phyloP scores from a whole-genome alignment of 1,139 yeast genomes.

The Candida neerlandica region DNA sequence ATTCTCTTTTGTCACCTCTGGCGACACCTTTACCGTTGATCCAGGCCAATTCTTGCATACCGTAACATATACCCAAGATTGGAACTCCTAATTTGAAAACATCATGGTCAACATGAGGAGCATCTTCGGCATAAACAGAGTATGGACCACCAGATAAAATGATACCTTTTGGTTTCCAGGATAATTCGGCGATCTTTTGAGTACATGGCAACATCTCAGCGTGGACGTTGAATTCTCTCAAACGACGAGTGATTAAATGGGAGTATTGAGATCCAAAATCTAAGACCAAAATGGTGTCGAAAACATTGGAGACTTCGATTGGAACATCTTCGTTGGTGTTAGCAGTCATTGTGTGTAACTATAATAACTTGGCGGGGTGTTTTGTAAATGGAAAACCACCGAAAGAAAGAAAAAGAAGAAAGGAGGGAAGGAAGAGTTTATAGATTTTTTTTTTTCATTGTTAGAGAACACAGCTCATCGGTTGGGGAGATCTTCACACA shows the following conservation, averaged over 20 bases:
- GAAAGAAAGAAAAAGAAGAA: conserved; percentile 5
- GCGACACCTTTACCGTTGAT: conserved; percentile 94
- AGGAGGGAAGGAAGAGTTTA: neutral
- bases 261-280: conserved; percentile 99
- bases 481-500: neutral
- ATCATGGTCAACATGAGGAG: conserved; percentile 97
- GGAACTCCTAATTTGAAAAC: conserved; percentile 91
- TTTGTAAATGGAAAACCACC: conserved; percentile 7
- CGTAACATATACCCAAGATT: conserved; percentile 96
- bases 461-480: conserved; percentile 2
- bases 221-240: conserved; percentile 96
- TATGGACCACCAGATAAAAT: conserved; percentile 97
- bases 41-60: conserved; percentile 99
- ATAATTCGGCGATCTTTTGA: conserved; percentile 87
- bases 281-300: conserved; percentile 94
- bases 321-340: conserved; percentile 36
- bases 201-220: conserved; percentile 99
- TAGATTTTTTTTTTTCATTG: neutral
- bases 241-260: conserved; percentile 93
- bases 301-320: conserved; percentile 73
- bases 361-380: neutral
- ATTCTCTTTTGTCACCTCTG: conserved; percentile 97
- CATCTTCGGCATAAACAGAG: conserved; percentile 92
- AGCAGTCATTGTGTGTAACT: conserved; percentile 5
- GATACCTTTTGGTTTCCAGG: conserved; percentile 96